Percentiles rank a stretch among this genome's conserved stretches.
Conservation (phyloP, 805 yeast genomes). For the Candida tallmaniae region DNA sequence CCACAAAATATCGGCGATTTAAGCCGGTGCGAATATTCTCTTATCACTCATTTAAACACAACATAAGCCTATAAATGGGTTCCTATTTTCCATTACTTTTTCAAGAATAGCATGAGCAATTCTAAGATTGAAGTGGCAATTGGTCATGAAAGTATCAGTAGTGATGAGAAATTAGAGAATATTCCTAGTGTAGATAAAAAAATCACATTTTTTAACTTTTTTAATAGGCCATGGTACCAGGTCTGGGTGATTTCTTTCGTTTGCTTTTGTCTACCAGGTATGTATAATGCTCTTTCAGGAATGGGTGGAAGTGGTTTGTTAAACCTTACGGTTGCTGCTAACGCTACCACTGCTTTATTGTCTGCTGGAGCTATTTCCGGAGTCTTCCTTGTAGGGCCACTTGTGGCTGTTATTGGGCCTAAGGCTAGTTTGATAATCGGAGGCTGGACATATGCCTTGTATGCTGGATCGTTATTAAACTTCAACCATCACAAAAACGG, state of each 20-base stretch:
- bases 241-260: slow-evolving; percentile 44
- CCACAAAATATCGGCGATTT: no score
- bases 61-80: no score
- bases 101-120: no score
- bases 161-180: neutral
- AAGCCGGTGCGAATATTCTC: no score
- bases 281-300: slow-evolving; percentile 48
- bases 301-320: slow-evolving; percentile 44
- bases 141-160: neutral
- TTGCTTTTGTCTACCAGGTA: slow-evolving; percentile 46
- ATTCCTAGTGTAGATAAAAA: neutral
- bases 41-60: no score
- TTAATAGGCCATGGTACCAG: slow-evolving; percentile 18
- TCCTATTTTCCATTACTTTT: no score
- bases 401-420: slow-evolving; percentile 48
- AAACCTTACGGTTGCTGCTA: slow-evolving; percentile 38
- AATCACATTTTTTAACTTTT: neutral
- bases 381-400: slow-evolving; percentile 48
- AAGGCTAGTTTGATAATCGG: slow-evolving; percentile 45
- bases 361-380: slow-evolving; percentile 53
- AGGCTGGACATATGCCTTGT: slow-evolving; percentile 51
- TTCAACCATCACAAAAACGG: slow-evolving; percentile 24
- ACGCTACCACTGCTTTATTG: slow-evolving; percentile 50
- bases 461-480: slow-evolving; percentile 40
- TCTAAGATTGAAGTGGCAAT: neutral